Base-by-base conservation (phyloP, 2,329 filamentous ascomycete genomes). In the Xylaria sp. region DNA sequence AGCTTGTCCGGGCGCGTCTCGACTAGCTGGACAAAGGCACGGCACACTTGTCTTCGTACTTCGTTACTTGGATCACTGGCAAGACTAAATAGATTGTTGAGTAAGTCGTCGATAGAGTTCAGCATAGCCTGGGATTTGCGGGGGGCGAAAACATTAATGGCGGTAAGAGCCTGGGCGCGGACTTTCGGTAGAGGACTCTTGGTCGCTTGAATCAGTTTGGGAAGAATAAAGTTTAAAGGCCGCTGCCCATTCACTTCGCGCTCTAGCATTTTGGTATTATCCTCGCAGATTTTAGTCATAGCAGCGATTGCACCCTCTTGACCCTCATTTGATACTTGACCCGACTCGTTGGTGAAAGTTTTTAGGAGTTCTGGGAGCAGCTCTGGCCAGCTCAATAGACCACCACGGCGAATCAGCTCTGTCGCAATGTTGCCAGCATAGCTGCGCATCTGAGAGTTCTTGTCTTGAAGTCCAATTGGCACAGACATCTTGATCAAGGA, bases 231-330 rank as follows among this genome's bases (percentile, higher is more conserved):
- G 77, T 92, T 91, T 67, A 98, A 87, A 1, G 96, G 96, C 63
- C 94, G 87, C 79, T 97, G 91, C 67, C 94, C 93, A 76, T 94
- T 90, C 78, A 97, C 93, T 70, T 97, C 93, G 73, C 90, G 90
- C 80, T 97, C 93, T 61, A 99, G 84, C 66, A 93, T 85, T 77
- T 92, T 93, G 75, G 89, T 90, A 81, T 97, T 97, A 81, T 99
- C 96, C 80, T 99, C 96, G 80, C 96, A 99, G 68, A 99, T 94
- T 84, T 98, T 98, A 78, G 91, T 84, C 79, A 99, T 85, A 54
- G 96, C 94, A 55, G 92, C 89, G 92, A 98, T 97, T 73, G 93
- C 94, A 68, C 94, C 94, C 78, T 99, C 95, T 77, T 97, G 94
- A 13, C 91, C 90, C 75, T 92, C 87, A 49, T 86, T 82, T 6